Evolutionary conservation across 208 protist species (phyloP).

Genomic region (Vickermania spadyakhi): DNA sequence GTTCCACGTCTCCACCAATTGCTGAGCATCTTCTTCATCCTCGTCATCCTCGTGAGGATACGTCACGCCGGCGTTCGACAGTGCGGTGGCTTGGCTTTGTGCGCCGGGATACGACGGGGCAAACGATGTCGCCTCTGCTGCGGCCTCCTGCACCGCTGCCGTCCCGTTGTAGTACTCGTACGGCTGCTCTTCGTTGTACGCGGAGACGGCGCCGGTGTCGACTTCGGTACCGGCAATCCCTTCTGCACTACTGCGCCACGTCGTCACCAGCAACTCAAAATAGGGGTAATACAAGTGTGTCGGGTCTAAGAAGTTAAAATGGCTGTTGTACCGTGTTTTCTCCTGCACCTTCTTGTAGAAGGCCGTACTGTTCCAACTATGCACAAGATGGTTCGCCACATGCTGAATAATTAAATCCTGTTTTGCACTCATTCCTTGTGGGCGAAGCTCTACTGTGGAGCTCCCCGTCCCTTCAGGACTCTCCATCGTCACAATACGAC

Average conservation of each 20-base stretch:
- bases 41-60: too few relatives aligned
- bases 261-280: slow-evolving; percentile 68
- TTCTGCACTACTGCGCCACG: slow-evolving; percentile 29
- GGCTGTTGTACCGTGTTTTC: slow-evolving; percentile 54
- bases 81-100: not conserved
- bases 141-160: not conserved
- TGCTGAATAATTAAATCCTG: slow-evolving; percentile 79
- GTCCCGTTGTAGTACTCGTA: slow-evolving; percentile 72
- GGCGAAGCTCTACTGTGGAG: slow-evolving; percentile 17
- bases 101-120: not conserved
- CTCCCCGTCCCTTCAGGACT: too few relatives aligned
- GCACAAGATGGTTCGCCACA: slow-evolving; percentile 72
- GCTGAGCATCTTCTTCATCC: not conserved
- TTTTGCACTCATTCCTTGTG: slow-evolving; percentile 49
- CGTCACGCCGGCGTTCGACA: too few relatives aligned
- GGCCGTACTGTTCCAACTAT: slow-evolving; percentile 46
- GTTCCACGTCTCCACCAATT: not conserved
- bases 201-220: slow-evolving; percentile 11
- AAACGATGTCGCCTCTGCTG: not conserved
- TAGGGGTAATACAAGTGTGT: slow-evolving; percentile 56
- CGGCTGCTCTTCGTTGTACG: slow-evolving; percentile 42
- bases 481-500: too few relatives aligned
- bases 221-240: slow-evolving; percentile 11
- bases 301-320: slow-evolving; percentile 63
- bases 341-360: slow-evolving; percentile 58